Base-by-base conservation (phyloP, 2,329 filamentous ascomycete species). In the Pseudocercospora macadamiae region DNA sequence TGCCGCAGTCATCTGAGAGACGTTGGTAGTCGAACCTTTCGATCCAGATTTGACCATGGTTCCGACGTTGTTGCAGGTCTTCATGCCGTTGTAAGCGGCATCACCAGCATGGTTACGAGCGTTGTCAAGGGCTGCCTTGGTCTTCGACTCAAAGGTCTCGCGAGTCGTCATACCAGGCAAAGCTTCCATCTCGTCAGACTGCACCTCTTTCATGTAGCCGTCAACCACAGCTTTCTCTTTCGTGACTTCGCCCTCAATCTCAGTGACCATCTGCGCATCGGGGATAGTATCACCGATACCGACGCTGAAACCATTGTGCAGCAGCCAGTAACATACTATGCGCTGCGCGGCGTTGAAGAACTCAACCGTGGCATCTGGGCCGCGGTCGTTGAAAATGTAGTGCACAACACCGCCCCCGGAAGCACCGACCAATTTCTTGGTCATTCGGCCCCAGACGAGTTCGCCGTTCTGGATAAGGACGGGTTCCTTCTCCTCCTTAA, bases 1-100 rank as follows among this genome's bases (percentile, higher is more conserved):
- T 64, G 97, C 85, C 23, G 95, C 95, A 63, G 93, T 96, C 95
- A 99, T 99, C 77, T 99, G 95, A 14, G 96, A 97, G 69, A 99
- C 97, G 75, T 99, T 99, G 82, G 99, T 97, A 10, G 91, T 93
- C 2, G 95, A 97, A 74, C 95, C 95, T 82, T 99, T 99, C 67
- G 96, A 99, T 71, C 95, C 95, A 59, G 95, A 97, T 54, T 88
- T 87, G 61, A 96, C 92, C 90, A 97, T 99, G 72, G 92, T 91
- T 55, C 96, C 91, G 51, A 93, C 93, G 71, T 97, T 97, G 83
- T 99, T 99, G 70, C 90, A 82, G 76, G 97, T 91, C 79, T 96
- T 97, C 74, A 99, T 79, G 82, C 90, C 92, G 78, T 91, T 89
- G 76, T 96, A 90, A 0, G 95, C 96, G 51, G 88, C 89, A 19